A percentile compares a stretch with the other conserved stretches of the same genome.
Evolutionary conservation across 345 rosid species (phyloP).

Genomic region (Gossypium sturtianum): DNA sequence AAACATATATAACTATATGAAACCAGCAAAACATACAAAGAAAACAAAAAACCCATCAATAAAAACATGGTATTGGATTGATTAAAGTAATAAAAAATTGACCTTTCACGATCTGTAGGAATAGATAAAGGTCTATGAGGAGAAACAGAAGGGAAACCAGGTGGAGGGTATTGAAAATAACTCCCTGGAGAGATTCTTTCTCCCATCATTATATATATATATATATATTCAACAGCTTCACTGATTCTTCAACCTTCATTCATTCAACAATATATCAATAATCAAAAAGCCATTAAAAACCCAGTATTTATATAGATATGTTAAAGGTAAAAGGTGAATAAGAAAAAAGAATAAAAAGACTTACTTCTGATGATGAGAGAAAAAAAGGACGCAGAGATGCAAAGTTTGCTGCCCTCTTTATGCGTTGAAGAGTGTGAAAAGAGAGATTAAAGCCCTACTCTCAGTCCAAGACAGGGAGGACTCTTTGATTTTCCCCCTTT

Average conservation of each 20-base stretch:
- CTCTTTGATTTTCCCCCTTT: background rate
- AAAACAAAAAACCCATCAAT: background rate
- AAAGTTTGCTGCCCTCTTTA: constrained; percentile 15
- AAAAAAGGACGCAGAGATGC: constrained; percentile 11
- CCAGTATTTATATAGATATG: background rate
- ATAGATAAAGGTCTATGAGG: constrained; percentile 68
- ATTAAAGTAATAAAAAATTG: background rate
- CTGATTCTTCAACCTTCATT: background rate
- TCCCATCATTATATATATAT: constrained; percentile 59
- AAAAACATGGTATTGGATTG: background rate
- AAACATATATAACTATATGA: background rate
- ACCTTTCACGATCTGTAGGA: constrained; percentile 55
- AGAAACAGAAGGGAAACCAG: constrained; percentile 35
- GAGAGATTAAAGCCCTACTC: constrained; percentile 31
- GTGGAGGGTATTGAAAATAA: constrained; percentile 74
- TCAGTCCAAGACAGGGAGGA: constrained; percentile 1
- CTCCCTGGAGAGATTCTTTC: constrained; percentile 82
- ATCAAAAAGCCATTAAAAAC: too few relatives aligned
- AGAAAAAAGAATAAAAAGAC: background rate
- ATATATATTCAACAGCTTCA: background rate
- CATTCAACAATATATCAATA: background rate
- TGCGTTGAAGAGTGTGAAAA: constrained; percentile 6
- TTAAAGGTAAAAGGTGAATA: too few relatives aligned
- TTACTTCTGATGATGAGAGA: background rate
- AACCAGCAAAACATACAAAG: background rate